phyloP scores from a whole-genome alignment of 331 rosid species.

The Acacia pycnantha region DNA sequence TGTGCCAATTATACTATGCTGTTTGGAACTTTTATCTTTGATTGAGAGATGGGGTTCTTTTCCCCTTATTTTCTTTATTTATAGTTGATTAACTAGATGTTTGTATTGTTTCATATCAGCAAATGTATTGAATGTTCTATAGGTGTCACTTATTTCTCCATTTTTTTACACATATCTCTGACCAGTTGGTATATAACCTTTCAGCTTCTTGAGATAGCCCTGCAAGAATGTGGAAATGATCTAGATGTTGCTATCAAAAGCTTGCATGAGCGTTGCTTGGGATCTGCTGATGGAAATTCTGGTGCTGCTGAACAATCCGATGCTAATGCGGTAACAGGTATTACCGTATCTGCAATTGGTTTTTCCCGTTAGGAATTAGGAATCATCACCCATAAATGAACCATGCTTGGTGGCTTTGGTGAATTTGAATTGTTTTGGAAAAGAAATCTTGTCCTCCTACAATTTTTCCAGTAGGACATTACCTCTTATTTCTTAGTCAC shows the following conservation, averaged over 20 bases:
- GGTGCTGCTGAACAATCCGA: constrained; percentile 30
- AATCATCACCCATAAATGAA: not conserved
- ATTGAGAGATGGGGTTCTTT: not conserved
- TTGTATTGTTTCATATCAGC: constrained; percentile 8
- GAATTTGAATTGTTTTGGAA: not conserved
- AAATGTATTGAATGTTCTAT: not conserved
- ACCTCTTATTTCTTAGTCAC: not conserved
- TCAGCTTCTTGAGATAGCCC: constrained; percentile 80
- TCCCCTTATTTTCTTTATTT: not conserved
- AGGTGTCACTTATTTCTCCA: not conserved
- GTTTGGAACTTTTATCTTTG: not conserved
- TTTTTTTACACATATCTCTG: not conserved
- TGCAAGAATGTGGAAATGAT: constrained; percentile 77
- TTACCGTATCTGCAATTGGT: not conserved
- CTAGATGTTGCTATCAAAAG: constrained; percentile 82
- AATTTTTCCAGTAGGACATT: not conserved
- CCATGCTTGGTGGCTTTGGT: not conserved
- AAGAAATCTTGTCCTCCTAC: not conserved
- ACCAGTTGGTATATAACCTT: constrained; percentile 24
- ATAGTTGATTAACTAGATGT: not conserved
- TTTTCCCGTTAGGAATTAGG: not conserved
- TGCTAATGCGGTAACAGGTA: constrained; percentile 51
- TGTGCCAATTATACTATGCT: not conserved
- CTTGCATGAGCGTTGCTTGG: constrained; percentile 61
- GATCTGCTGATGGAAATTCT: constrained; percentile 46